phyloP scores from a whole-genome alignment of 1,284 basidiomycete species.

The Pseudozyma tsukubaensis region DNA sequence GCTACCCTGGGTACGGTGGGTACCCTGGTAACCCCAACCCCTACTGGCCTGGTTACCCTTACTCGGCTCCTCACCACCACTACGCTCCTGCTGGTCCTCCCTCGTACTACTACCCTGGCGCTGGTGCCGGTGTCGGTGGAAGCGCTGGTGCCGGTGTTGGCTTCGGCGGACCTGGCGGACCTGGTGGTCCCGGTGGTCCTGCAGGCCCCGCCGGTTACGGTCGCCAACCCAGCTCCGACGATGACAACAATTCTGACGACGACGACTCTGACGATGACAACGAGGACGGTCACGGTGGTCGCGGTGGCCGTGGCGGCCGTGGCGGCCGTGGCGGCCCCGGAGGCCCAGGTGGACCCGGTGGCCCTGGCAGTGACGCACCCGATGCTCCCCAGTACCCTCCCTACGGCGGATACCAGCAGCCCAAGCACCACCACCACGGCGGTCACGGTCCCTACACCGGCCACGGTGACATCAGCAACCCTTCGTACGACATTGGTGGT shows the following conservation, averaged over 20 bases:
- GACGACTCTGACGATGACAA: too few relatives aligned
- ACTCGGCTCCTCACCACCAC: neutral
- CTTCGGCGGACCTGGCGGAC: conserved; percentile 4
- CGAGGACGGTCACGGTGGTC: too few relatives aligned
- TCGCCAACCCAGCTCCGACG: neutral
- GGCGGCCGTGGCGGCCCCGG: conserved; percentile 5
- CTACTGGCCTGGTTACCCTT: neutral
- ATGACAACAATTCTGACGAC: neutral
- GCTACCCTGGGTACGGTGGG: neutral
- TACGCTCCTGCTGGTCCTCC: neutral
- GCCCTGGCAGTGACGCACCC: neutral
- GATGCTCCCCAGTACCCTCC: conserved; percentile 1
- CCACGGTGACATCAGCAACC: neutral
- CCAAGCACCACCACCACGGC: neutral
- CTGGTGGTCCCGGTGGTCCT: conserved; percentile 16
- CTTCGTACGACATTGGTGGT: neutral
- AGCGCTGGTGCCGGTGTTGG: conserved; percentile 8
- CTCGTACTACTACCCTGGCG: neutral
- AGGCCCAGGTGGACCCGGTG: conserved; percentile 3
- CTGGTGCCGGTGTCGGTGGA: conserved; percentile 2
- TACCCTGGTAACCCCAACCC: conserved; percentile 5
- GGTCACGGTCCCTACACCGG: conserved; percentile 4
- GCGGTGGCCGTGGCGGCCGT: conserved; percentile 6
- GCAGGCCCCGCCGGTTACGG: conserved; percentile 11
- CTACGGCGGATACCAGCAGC: neutral